Percentiles rank a stretch among this genome's conserved stretches.
Evolutionary conservation across 768 basidiomycete genomes (phyloP).

Genomic region (Botryobasidium botryosum): DNA sequence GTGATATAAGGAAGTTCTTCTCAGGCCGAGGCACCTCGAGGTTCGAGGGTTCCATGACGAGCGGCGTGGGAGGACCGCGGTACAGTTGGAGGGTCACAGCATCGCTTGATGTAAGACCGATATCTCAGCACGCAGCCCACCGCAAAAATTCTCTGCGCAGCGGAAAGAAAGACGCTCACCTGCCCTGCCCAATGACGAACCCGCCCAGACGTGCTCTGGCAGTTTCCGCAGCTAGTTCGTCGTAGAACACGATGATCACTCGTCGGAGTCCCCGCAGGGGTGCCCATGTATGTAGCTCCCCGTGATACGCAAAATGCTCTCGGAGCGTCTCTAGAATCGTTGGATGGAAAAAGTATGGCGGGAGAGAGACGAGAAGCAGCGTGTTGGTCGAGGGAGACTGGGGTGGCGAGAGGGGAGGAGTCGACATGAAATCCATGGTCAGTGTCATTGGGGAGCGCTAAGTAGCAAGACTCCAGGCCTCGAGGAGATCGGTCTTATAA

Average conservation of each 20-base stretch:
- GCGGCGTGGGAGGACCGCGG: constrained; percentile 53
- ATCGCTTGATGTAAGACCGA: constrained; percentile 27
- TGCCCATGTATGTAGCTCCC: constrained; percentile 79
- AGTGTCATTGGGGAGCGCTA: too few species aligned
- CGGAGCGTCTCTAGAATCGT: constrained; percentile 45
- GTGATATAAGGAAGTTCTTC: constrained; percentile 95
- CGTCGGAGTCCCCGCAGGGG: constrained; percentile 68
- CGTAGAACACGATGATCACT: constrained; percentile 63
- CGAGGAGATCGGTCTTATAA: too few species aligned
- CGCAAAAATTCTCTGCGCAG: too few species aligned
- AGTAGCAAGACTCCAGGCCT: too few species aligned
- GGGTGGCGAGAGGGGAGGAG: too few species aligned
- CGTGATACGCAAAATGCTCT: constrained; percentile 58
- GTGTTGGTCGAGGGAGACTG: constrained; percentile 64
- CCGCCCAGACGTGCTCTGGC: constrained; percentile 54
- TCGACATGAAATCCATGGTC: too few species aligned
- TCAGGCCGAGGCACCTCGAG: constrained; percentile 21
- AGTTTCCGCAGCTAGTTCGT: constrained; percentile 42
- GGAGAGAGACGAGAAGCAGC: constrained; percentile 62
- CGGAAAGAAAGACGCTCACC: too few species aligned
- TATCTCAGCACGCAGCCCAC: too few species aligned
- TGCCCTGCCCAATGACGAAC: constrained; percentile 37
- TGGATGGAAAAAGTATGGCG: constrained; percentile 61
- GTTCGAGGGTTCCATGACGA: constrained; percentile 19
- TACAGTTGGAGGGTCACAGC: constrained; percentile 33